Evolutionary conservation across 2,329 filamentous ascomycete genomes (phyloP).

Genomic region (Nemania sp.): DNA sequence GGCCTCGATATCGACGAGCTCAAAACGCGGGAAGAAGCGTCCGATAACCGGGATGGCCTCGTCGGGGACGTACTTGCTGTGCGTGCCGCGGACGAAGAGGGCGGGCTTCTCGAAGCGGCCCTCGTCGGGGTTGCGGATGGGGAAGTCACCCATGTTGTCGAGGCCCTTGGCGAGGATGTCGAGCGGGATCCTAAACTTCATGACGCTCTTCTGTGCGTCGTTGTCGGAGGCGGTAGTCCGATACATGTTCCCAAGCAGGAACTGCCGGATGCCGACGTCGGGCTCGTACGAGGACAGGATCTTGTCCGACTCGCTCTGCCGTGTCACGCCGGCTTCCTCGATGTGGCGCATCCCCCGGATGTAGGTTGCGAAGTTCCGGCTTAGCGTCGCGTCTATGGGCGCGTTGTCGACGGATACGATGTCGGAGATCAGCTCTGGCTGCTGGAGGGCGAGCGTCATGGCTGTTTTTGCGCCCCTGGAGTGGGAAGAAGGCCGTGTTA

Average conservation of each 20-base stretch:
- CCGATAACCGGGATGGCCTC: conserved; percentile 84
- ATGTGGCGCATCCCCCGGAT: conserved; percentile 86
- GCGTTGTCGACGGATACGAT: conserved; percentile 93
- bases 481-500: not conserved
- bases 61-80: conserved; percentile 83
- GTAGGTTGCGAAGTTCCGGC: conserved; percentile 81
- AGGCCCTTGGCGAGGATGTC: conserved; percentile 75
- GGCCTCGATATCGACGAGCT: conserved; percentile 78
- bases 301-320: conserved; percentile 81
- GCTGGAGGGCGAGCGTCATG: conserved; percentile 84
- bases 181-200: conserved; percentile 81
- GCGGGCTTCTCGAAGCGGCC: conserved; percentile 80
- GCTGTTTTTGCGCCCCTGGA: conserved; percentile 84
- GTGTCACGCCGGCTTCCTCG: conserved; percentile 74
- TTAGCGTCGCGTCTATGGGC: conserved; percentile 82
- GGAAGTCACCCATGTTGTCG: conserved; percentile 86
- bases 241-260: conserved; percentile 87
- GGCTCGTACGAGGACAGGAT: conserved; percentile 82
- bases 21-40: conserved; percentile 83
- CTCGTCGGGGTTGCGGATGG: conserved; percentile 78
- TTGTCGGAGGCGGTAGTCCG: conserved; percentile 52
- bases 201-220: conserved; percentile 53
- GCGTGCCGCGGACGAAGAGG: conserved; percentile 82
- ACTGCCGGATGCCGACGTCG: conserved; percentile 84
- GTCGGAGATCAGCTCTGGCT: conserved; percentile 74